Conservation (phyloP, 169 alveolate species). For the Hepatocystis sp. region DNA sequence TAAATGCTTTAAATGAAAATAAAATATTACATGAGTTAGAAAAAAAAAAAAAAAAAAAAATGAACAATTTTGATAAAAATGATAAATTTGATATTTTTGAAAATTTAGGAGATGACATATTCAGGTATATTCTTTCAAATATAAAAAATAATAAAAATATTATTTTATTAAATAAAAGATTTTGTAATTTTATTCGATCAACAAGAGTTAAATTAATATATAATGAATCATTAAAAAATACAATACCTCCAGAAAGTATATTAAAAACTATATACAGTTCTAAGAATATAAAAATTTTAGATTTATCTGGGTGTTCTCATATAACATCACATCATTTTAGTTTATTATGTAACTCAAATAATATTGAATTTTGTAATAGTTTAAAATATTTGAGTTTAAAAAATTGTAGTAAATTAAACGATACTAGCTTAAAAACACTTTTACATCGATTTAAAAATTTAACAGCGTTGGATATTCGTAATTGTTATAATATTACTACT, state of each 20-base stretch:
- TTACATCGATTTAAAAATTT: slow-evolving; percentile 40
- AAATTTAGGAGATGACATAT: slow-evolving; percentile 46
- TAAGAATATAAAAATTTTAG: slow-evolving; percentile 17
- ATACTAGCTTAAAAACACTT: slow-evolving; percentile 42
- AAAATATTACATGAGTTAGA: too few relatives aligned
- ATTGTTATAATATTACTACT: slow-evolving; percentile 53
- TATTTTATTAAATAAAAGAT: slow-evolving; percentile 31
- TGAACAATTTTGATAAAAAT: slow-evolving; percentile 12
- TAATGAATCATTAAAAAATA: slow-evolving; percentile 55
- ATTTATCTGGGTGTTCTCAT: slow-evolving; percentile 62
- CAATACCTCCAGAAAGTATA: slow-evolving; percentile 59
- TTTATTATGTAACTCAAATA: slow-evolving; percentile 29
- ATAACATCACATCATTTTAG: slow-evolving; percentile 62
- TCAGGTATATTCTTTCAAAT: slow-evolving; percentile 46
- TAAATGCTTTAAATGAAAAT: slow-evolving; percentile 17
- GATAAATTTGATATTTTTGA: slow-evolving; percentile 41
- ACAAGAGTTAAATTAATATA: slow-evolving; percentile 25
- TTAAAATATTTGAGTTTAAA: slow-evolving; percentile 30
- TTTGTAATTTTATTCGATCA: slow-evolving; percentile 17
- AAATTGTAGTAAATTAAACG: slow-evolving; percentile 36
- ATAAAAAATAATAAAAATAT: slow-evolving; percentile 51
- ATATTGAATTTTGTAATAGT: slow-evolving; percentile 22
- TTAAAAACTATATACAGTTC: slow-evolving; percentile 44
- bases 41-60: neutral
- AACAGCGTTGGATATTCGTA: slow-evolving; percentile 28